Conservation (phyloP, 139 green algal genomes). For the Bryopsis sp. region DNA sequence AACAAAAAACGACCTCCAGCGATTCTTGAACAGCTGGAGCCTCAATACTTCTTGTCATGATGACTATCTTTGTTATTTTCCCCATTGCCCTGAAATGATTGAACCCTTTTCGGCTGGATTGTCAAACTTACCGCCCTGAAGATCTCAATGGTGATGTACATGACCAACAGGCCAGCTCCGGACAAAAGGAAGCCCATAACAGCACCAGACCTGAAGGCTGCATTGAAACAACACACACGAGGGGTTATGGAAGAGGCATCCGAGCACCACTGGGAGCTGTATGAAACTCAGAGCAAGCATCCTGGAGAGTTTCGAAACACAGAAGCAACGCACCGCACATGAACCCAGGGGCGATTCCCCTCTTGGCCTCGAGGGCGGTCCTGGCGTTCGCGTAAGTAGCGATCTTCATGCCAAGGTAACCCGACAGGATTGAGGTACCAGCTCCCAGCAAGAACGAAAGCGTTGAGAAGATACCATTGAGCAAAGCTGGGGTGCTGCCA, state of each 20-base stretch:
- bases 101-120: background rate
- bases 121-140: conserved; percentile 40
- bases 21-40: background rate
- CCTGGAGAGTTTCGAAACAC: too few relatives aligned
- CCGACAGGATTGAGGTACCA: conserved; percentile 80
- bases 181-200: conserved; percentile 97
- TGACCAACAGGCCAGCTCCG: conserved; percentile 75
- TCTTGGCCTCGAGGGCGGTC: conserved; percentile 86
- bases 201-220: conserved; percentile 92
- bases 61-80: too few relatives aligned
- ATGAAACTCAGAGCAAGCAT: too few relatives aligned
- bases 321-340: conserved; percentile 53
- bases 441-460: conserved; percentile 88
- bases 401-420: conserved; percentile 95
- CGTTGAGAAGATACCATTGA: conserved; percentile 86
- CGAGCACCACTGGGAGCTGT: too few relatives aligned
- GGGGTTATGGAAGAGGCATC: too few relatives aligned
- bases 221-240: conserved; percentile 13
- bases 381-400: conserved; percentile 95
- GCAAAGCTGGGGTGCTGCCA: conserved; percentile 36
- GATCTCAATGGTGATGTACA: conserved; percentile 72
- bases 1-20: conserved; percentile 17
- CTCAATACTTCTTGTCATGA: background rate
- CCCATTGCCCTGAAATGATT: too few relatives aligned
- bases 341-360: conserved; percentile 91